A percentile compares a stretch with the other conserved stretches of the same genome.
These are phyloP conservation scores for Pluteus cervinus DNA, from an alignment of 768 basidiomycete genomes.

Conservation along the genomic window DNA sequence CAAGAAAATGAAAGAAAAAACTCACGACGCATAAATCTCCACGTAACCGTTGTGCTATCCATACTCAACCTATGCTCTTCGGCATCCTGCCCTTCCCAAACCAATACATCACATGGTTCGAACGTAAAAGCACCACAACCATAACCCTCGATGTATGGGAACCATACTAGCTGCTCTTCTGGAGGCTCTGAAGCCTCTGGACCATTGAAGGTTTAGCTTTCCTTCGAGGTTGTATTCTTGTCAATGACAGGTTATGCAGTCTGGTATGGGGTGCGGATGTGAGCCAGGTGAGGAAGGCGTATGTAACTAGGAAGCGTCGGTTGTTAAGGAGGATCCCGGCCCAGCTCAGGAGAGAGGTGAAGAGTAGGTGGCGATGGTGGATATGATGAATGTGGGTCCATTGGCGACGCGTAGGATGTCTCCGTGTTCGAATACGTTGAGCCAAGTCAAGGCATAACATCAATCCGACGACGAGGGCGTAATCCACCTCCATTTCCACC, in stretches of 20 bases:
- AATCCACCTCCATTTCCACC: no score
- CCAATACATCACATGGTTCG: slow-evolving; percentile 80
- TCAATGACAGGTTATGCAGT: slow-evolving; percentile 73
- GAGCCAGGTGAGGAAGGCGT: slow-evolving; percentile 74
- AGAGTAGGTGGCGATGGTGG: slow-evolving; percentile 59
- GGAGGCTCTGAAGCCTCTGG: slow-evolving; percentile 45
- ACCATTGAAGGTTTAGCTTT: slow-evolving; percentile 78
- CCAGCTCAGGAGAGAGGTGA: slow-evolving; percentile 71
- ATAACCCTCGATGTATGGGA: no score
- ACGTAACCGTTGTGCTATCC: slow-evolving; percentile 77
- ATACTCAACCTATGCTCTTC: slow-evolving; percentile 70
- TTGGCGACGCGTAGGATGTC: slow-evolving; percentile 73
- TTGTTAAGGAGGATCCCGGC: slow-evolving; percentile 81
- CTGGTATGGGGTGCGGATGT: slow-evolving; percentile 67
- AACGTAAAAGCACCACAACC: slow-evolving; percentile 58
- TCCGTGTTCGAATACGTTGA: slow-evolving; percentile 63
- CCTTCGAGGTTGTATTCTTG: slow-evolving; percentile 76
- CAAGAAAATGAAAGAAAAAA: slow-evolving; percentile 6
- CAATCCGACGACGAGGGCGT: slow-evolving; percentile 53
- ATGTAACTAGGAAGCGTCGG: slow-evolving; percentile 73
- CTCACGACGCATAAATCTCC: slow-evolving; percentile 79
- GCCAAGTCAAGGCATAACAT: slow-evolving; percentile 74
- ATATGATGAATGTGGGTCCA: slow-evolving; percentile 58
- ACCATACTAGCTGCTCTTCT: no score
- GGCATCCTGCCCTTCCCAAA: slow-evolving; percentile 90